A percentile compares a stretch with the other conserved stretches of the same genome.
Evolutionary conservation across 257 asterid species (phyloP).

Genomic region (Solanum clarkiae): DNA sequence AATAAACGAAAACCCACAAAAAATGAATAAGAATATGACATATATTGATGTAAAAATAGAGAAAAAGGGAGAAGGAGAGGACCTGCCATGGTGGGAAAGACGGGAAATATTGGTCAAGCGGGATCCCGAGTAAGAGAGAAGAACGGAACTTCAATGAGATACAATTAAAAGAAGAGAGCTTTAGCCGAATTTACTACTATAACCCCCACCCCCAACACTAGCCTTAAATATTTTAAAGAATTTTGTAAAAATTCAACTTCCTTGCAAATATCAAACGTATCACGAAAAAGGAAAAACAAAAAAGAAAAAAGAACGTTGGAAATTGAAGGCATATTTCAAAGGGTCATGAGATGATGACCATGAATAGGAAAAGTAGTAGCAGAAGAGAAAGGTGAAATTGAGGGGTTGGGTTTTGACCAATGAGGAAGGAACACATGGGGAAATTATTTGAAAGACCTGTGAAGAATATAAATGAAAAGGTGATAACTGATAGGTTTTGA

Average conservation of each 20-base stretch:
- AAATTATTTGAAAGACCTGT: not conserved
- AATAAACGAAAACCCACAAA: not conserved
- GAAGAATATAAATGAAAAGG: not conserved
- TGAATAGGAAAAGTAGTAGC: not conserved
- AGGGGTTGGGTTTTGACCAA: not conserved
- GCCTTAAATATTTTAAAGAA: not conserved
- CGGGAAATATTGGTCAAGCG: not conserved
- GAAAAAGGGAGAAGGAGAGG: not conserved
- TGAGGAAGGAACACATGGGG: not conserved
- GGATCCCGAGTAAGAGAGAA: not conserved
- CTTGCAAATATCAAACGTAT: no score
- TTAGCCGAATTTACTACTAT: not conserved
- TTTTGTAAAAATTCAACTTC: no score
- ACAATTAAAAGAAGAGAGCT: not conserved
- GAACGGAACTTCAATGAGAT: not conserved
- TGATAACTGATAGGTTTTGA: not conserved
- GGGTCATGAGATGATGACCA: not conserved
- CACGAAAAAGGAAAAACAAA: no score
- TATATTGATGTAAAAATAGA: not conserved
- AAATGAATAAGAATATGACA: not conserved
- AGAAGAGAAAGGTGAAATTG: not conserved
- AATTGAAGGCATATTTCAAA: not conserved
- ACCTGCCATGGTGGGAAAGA: slow-evolving; percentile 8
- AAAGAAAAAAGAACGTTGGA: not conserved
- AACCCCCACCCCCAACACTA: not conserved